Base-by-base conservation (phyloP, 2,329 filamentous ascomycete genomes). In the Neurospora crassa region DNA sequence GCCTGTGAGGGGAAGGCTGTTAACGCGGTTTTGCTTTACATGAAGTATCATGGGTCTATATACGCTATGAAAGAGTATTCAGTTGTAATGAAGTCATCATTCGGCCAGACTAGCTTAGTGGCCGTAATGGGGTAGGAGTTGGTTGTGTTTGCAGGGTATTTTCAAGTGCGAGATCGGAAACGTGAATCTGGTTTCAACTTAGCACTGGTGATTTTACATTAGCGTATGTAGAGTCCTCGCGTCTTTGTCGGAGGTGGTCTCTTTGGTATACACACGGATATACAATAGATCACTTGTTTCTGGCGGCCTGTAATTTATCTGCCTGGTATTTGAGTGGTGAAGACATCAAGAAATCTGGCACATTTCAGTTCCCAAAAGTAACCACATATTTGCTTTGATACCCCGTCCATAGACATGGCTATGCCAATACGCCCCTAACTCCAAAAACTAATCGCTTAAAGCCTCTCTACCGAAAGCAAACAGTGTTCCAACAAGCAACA, bases 241-340 rank as follows among this genome's bases (percentile, higher is more conserved):
- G 18, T 34, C 47, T 59, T 59, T 59, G 14, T 59, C 45, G 14
- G 16, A 59, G 53, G 53, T 59, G 14, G 53, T 59, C 53, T 59
- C 53, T 29, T 59, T 59, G 53, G 53, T 59, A 59, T 59, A 59
- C 53, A 59, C 53, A 59, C 24, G 24, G 53, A 59, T 59, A 59
- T 18, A 59, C 69, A 70, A 67, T 70, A 70, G 63, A 68, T 68
- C 20, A 40, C 41, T 63, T 41, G 41, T 68, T 70, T 68, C 20
- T 68, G 37, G 40, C 34, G 34, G n/a, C 20, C 34, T 2, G 2
- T 24, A 3, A 53, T 24, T 20, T 12, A 20, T 29, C 7, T 37
- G 20, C 45, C 20, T 24, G 45, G 11, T 5, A 1, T 6, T 24
- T 5, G 20, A 24, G 11, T 5, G 45, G 3, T 24, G 20, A 24